Evolutionary conservation across 2,329 filamentous ascomycete genomes (phyloP).

Genomic region (Calonectria pseudoturangicola): DNA sequence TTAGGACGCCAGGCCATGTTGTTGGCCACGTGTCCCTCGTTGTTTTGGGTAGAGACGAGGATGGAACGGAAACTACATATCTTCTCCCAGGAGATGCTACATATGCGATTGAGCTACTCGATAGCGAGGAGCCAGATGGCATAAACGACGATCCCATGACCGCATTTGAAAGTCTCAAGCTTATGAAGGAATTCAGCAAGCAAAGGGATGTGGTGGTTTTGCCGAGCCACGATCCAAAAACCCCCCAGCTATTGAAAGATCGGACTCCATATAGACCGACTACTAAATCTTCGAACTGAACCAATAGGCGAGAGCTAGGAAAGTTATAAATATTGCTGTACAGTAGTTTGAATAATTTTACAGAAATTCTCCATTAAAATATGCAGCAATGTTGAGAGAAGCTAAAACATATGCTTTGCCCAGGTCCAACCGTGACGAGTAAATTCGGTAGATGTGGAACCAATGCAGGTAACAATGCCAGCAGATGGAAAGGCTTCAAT

Average conservation of each 20-base stretch:
- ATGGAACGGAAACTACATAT: constrained; percentile 27
- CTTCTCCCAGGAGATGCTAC: constrained; percentile 30
- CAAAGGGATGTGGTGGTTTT: constrained; percentile 28
- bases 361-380: too few species aligned
- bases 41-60: constrained; percentile 17
- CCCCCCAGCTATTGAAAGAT: constrained; percentile 12
- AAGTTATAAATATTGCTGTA: too few species aligned
- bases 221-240: constrained; percentile 27
- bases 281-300: not conserved
- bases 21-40: constrained; percentile 29
- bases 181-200: constrained; percentile 32
- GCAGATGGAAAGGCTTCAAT: too few species aligned
- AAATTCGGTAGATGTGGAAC: too few species aligned
- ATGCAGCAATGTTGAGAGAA: too few species aligned
- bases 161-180: constrained; percentile 26
- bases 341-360: too few species aligned
- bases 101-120: constrained; percentile 25
- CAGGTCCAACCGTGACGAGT: too few species aligned
- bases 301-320: not conserved
- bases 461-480: too few species aligned
- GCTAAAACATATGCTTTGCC: too few species aligned
- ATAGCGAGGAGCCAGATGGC: constrained; percentile 34
- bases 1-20: constrained; percentile 34
- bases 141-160: constrained; percentile 28
- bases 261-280: constrained; percentile 23